Conservation (phyloP, 257 asterid species). For the Primulina huaijiensis region DNA sequence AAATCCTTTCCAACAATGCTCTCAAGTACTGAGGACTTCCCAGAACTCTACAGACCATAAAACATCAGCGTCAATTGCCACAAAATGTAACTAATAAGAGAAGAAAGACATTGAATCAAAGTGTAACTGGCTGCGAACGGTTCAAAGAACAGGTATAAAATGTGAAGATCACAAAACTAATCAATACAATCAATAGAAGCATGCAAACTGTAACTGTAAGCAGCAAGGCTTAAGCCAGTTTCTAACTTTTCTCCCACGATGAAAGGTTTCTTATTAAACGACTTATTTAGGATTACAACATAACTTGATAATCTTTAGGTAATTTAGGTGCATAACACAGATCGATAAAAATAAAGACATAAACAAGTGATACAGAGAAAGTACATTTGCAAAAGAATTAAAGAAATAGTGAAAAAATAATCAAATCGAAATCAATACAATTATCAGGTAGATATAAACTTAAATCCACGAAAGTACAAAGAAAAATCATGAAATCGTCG, state of each 20-base stretch:
- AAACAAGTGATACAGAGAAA: neutral
- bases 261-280: neutral
- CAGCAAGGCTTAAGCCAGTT: neutral
- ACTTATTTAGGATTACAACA: neutral
- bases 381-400: neutral
- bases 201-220: neutral
- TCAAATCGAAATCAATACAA: constrained; percentile 3
- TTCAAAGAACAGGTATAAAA: constrained; percentile 7
- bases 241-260: neutral
- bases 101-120: constrained; percentile 7
- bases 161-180: constrained; percentile 4
- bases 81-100: constrained; percentile 13
- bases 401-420: constrained; percentile 13
- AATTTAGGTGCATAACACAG: constrained; percentile 1
- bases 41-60: constrained; percentile 70
- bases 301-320: neutral
- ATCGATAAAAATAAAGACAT: neutral
- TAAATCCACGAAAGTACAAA: constrained; percentile 17
- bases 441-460: constrained; percentile 25
- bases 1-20: constrained; percentile 96
- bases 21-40: constrained; percentile 97
- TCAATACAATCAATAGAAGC: neutral
- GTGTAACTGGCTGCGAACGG: neutral
- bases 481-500: constrained; percentile 15
- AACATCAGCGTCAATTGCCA: constrained; percentile 8